Evolutionary conservation across 257 asterid species (phyloP).

Genomic region (Hygrophila difformis): DNA sequence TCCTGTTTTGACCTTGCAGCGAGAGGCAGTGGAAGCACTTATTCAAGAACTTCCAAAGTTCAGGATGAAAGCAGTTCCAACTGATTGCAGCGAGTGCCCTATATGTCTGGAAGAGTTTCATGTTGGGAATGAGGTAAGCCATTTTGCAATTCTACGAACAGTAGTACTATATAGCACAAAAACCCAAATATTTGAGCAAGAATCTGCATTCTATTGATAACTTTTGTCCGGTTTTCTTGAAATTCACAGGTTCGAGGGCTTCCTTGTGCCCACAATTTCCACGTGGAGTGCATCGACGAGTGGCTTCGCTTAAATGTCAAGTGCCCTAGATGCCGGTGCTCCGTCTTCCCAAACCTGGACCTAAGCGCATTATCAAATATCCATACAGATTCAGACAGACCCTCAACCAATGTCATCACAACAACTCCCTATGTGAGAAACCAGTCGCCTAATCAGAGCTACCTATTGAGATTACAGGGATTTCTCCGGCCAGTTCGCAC

Average conservation of each 20-base stretch:
- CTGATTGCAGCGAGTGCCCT: slow-evolving; percentile 94
- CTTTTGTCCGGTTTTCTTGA: too few relatives aligned
- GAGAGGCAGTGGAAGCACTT: slow-evolving; percentile 96
- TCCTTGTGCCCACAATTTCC: slow-evolving; percentile 98
- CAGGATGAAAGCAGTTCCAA: slow-evolving; percentile 82
- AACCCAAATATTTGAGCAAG: neutral
- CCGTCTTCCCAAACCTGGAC: slow-evolving; percentile 91
- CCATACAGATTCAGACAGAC: slow-evolving; percentile 53
- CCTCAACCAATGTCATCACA: slow-evolving; percentile 40
- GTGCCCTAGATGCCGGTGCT: slow-evolving; percentile 96
- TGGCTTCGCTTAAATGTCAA: slow-evolving; percentile 90
- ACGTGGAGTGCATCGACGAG: slow-evolving; percentile 92
- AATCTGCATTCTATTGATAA: too few relatives aligned
- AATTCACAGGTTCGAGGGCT: slow-evolving; percentile 78
- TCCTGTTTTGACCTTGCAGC: slow-evolving; percentile 39
- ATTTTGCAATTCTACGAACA: slow-evolving; percentile 1
- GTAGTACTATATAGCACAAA: neutral
- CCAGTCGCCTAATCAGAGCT: slow-evolving; percentile 75
- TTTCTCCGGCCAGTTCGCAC: slow-evolving; percentile 50
- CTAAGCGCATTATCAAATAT: slow-evolving; percentile 77
- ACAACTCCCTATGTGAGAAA: slow-evolving; percentile 52
- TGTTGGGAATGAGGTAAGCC: slow-evolving; percentile 78
- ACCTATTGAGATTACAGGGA: slow-evolving; percentile 74
- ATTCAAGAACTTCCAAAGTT: slow-evolving; percentile 95
- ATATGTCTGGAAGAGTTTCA: slow-evolving; percentile 91